Evolutionary conservation across 2,329 filamentous ascomycete genomes (phyloP), one percentile per base, ranked within the genome.

Genomic region (Xylariaceae sp.): DNA sequence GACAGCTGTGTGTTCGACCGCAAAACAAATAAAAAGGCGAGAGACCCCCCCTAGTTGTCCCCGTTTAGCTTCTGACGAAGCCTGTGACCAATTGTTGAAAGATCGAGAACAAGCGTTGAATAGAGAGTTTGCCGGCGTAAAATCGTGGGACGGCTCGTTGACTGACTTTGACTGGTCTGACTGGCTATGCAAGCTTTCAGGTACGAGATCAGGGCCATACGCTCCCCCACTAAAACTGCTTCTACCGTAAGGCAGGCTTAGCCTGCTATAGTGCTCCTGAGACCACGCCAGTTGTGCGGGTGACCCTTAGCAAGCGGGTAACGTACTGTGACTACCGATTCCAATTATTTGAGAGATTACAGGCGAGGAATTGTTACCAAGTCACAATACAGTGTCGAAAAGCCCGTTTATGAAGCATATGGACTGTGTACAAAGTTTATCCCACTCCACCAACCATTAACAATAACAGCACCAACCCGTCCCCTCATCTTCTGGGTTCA

Each of bases 141-240:
- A 24, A 21, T 18, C 33, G 16, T 13, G 26, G 30, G 30, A 33
- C 11, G 30, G 30, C 11, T 24, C 16, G 23, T 32, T 26, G 33
- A 47, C 42, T 43, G 36, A 18, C 23, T 21, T 35, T 23, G 23
- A 29, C 41, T n/a, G n/a, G 4, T 6, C 35, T 16, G 15, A n/a
- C 15, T 37, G 29, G 23, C 27, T n/a, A 48, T 18, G 49, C 37
- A 48, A 54, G 46, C 42, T 54, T 53, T 57, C 57, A 59, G 57
- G 57, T 51, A 59, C 57, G n/a, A 43, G 49, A 53, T 41, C 29
- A 50, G 52, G 43, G 49, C 37, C 41, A 45, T 26, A 43, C n/a
- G n/a, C n/a, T n/a, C n/a, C n/a, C n/a, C n/a, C n/a, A n/a, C n/a
- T n/a, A n/a, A n/a, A n/a, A n/a, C n/a, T n/a, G n/a, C n/a, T n/a